Conservation (phyloP, 2,329 filamentous ascomycete species). For the Aspergillus intermedius region DNA sequence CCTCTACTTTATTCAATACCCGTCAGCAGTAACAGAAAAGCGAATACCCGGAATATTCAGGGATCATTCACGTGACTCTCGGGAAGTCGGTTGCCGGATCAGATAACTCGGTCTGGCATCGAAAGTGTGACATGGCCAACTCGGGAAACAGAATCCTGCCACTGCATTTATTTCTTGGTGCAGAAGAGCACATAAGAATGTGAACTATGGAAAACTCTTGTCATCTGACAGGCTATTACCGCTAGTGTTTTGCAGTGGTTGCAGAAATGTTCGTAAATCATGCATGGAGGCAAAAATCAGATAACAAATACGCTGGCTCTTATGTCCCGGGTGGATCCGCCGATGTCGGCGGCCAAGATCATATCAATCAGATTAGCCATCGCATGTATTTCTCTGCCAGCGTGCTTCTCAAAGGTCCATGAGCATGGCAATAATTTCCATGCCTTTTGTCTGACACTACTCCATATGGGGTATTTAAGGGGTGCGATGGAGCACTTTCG, state of each 20-base stretch:
- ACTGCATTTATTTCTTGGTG: too few species aligned
- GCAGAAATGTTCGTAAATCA: too few species aligned
- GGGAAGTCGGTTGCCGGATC: slow-evolving; percentile 10
- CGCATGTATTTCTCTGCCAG: not conserved
- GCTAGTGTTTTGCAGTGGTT: too few species aligned
- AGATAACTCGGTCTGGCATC: slow-evolving; percentile 12
- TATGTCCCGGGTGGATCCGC: slow-evolving; percentile 2
- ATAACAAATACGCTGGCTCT: not conserved
- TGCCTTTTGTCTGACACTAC: not conserved
- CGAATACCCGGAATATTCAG: not conserved
- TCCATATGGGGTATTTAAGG: too few species aligned
- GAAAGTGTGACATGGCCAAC: not conserved
- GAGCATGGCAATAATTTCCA: not conserved
- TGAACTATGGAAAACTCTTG: too few species aligned
- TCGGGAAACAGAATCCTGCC: not conserved
- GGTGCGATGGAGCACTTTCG: too few species aligned
- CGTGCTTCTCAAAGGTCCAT: not conserved
- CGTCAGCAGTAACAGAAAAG: too few species aligned
- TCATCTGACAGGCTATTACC: too few species aligned
- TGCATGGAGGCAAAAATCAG: too few species aligned
- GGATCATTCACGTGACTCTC: slow-evolving; percentile 3
- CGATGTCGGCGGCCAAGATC: slow-evolving; percentile 9
- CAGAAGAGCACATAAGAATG: too few species aligned
- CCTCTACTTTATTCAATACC: too few species aligned
- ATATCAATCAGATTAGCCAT: slow-evolving; percentile 8